Conservation (phyloP, 352 stramenopile genomes). For the Phytophthora hibernalis region DNA sequence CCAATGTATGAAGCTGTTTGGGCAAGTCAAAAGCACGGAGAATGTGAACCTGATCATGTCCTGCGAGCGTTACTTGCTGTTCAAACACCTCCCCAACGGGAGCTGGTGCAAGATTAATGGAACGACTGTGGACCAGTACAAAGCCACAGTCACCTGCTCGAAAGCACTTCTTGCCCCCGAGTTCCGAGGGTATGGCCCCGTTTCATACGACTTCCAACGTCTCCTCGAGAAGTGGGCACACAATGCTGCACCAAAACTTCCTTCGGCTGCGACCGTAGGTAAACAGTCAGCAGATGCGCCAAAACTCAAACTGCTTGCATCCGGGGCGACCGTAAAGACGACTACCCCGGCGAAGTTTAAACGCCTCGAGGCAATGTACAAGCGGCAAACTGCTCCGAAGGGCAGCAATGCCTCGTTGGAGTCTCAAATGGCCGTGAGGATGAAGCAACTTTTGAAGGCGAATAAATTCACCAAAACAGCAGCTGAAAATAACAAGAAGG, state of each 20-base stretch:
- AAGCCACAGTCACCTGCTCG: conserved; percentile 78
- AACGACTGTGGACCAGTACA: conserved; percentile 74
- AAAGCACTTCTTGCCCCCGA: conserved; percentile 67
- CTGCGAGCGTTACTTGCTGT: conserved; percentile 72
- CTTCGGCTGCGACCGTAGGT: conserved; percentile 15
- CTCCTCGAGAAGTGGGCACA: conserved; percentile 77
- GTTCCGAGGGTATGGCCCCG: conserved; percentile 68
- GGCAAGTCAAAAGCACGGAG: conserved; percentile 43
- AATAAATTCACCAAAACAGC: conserved; percentile 39
- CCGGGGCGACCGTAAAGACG: conserved; percentile 53
- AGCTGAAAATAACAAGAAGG: conserved; percentile 16
- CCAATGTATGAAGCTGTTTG: conserved; percentile 84
- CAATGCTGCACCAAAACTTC: conserved; percentile 37
- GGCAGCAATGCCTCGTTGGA: conserved; percentile 48
- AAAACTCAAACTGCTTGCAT: conserved; percentile 57
- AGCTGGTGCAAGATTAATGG: conserved; percentile 75
- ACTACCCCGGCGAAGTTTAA: conserved; percentile 60
- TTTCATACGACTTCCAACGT: conserved; percentile 61
- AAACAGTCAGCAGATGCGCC: conserved; percentile 23
- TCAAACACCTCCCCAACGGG: conserved; percentile 74
- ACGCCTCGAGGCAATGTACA: conserved; percentile 73
- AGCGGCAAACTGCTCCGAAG: conserved; percentile 45
- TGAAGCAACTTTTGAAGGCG: conserved; percentile 51
- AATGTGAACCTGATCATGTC: conserved; percentile 52
- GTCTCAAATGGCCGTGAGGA: conserved; percentile 48